Evolutionary conservation across 805 yeast genomes (phyloP).

Genomic region (Monosporozyma siamensis): DNA sequence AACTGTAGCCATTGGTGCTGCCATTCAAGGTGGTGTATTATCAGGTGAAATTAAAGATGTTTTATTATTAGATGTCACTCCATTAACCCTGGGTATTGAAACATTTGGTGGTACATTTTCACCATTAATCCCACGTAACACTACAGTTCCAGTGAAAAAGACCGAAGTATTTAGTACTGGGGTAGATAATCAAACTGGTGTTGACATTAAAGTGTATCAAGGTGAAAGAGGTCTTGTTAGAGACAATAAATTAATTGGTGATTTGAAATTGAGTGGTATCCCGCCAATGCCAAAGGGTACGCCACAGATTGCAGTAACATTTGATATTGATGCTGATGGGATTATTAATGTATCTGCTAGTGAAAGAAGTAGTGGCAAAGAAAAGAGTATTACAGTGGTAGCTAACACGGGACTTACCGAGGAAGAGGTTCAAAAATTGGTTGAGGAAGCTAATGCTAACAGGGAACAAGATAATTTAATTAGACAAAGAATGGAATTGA

Average conservation of each 20-base stretch:
- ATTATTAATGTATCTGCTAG: conserved; percentile 72
- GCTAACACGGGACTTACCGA: conserved; percentile 63
- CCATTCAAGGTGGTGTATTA: conserved; percentile 79
- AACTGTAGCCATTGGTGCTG: conserved; percentile 88
- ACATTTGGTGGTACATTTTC: conserved; percentile 79
- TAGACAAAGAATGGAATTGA: conserved; percentile 56
- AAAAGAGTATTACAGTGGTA: conserved; percentile 54
- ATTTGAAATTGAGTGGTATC: conserved; percentile 60
- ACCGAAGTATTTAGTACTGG: conserved; percentile 73
- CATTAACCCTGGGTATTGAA: conserved; percentile 74
- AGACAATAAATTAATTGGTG: conserved; percentile 70
- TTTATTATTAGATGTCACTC: conserved; percentile 70
- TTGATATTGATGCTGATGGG: conserved; percentile 78
- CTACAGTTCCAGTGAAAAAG: conserved; percentile 67
- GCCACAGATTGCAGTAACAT: conserved; percentile 69
- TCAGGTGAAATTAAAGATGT: conserved; percentile 79
- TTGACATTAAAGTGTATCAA: conserved; percentile 67
- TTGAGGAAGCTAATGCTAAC: conserved; percentile 57
- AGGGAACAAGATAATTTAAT: conserved; percentile 50
- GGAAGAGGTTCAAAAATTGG: conserved; percentile 52
- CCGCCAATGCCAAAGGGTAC: conserved; percentile 73
- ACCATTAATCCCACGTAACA: conserved; percentile 67
- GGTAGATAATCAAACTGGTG: conserved; percentile 79
- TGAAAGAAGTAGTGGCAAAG: conserved; percentile 71
- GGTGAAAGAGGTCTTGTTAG: conserved; percentile 74